Evolutionary conservation across 768 basidiomycete species (phyloP), one percentile per base, ranked within the genome.

Genomic region (Coprinopsis sp.): DNA sequence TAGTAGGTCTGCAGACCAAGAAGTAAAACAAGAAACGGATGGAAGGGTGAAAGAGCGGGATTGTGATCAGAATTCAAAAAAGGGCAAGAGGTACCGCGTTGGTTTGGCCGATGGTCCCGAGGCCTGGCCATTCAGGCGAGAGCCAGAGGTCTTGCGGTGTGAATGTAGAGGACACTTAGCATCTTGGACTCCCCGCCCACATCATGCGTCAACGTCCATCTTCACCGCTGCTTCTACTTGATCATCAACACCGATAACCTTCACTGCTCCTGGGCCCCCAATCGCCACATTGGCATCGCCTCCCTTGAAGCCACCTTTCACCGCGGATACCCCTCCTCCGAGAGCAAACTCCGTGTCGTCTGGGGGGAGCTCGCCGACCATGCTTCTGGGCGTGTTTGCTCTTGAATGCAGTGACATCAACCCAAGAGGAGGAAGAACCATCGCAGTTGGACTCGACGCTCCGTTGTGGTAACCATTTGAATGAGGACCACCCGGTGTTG

Each of bases 401-500:
- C 54, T 40, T 47, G 57, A 58, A 28, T 49, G 58, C 21, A 69
- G 48, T 6, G 59, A 62, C 64, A 69, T 66, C 24, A 55, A 36
- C 1, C 59, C 62, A 13, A 67, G 54, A 2, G 58, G 56, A 33
- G 60, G 56, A 29, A 56, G 47, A 16, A 28, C 11, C 46, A 29
- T 19, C 6, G 4, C 33, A 34, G 13, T 4, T 28, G 62, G 61
- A 47, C 63, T 65, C 21, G 55, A 47, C 29, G 55, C 58, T 14
- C 27, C 51, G 12, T 52, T 51, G 6, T 49, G 31, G 36, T 23
- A 25, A 25, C 30, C 29, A 23, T 39, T 38, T 21, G 49, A 41
- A 44, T 56, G 49, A 12, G 57, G 50, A 36, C 57, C 55, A 5
- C 61, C 62, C 10, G 68, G 67, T 3, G 69, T 69, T 1, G 63